Evolutionary conservation across 345 rosid species (phyloP).

Genomic region (Salix suchowensis): DNA sequence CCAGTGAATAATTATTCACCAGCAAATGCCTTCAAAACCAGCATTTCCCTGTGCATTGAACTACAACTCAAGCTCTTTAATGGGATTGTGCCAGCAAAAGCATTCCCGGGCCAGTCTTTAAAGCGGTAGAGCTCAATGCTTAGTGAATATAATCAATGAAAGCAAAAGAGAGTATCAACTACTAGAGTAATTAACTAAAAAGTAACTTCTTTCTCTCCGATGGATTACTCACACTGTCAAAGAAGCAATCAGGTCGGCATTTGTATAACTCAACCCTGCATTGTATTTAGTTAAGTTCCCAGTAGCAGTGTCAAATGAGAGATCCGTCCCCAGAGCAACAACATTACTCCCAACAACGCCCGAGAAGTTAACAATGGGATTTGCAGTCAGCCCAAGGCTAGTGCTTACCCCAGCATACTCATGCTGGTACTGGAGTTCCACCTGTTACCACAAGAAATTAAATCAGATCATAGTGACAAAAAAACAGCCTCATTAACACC

Average conservation of each 20-base stretch:
- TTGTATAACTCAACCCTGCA: slow-evolving; percentile 61
- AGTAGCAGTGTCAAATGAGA: slow-evolving; percentile 65
- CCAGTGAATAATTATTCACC: not conserved
- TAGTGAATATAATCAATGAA: not conserved
- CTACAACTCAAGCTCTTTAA: not conserved
- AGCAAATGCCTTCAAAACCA: not conserved
- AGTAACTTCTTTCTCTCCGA: not conserved
- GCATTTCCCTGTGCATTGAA: not conserved
- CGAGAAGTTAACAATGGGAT: slow-evolving; percentile 79
- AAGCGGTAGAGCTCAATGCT: not conserved
- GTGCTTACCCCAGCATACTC: slow-evolving; percentile 87
- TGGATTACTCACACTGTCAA: slow-evolving; percentile 60
- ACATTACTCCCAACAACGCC: slow-evolving; percentile 68
- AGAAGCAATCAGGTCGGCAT: slow-evolving; percentile 73
- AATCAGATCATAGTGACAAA: slow-evolving; percentile 7
- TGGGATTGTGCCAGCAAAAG: not conserved
- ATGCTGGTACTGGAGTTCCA: slow-evolving; percentile 86
- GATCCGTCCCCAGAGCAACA: slow-evolving; percentile 80
- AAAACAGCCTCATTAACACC: not conserved
- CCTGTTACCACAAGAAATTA: slow-evolving; percentile 34
- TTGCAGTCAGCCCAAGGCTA: slow-evolving; percentile 76
- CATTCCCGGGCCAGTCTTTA: not conserved
- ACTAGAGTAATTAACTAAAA: not conserved
- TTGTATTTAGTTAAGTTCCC: slow-evolving; percentile 77
- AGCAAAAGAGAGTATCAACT: not conserved